Conservation (phyloP, 2,329 filamentous ascomycete species). For the Fusarium subtropicale region DNA sequence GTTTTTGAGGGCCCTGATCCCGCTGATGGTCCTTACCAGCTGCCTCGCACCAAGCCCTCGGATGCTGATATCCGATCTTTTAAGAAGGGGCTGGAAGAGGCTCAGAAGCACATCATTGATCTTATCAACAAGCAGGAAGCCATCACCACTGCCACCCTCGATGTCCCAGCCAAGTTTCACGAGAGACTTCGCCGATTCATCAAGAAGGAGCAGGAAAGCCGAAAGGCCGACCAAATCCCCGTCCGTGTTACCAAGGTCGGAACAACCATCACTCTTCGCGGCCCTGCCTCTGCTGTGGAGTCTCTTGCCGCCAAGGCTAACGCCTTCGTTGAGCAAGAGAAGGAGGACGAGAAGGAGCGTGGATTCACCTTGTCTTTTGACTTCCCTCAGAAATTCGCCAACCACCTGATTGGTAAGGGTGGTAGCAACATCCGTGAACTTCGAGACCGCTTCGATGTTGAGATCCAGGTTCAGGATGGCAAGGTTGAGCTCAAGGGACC, state of each 20-base stretch:
- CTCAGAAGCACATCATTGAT: slow-evolving; percentile 67
- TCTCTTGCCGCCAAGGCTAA: slow-evolving; percentile 78
- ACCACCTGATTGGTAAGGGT: slow-evolving; percentile 79
- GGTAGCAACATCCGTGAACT: slow-evolving; percentile 75
- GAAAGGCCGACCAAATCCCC: slow-evolving; percentile 68
- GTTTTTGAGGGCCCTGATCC: slow-evolving; percentile 77
- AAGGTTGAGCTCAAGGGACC: slow-evolving; percentile 96
- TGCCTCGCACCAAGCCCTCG: slow-evolving; percentile 66
- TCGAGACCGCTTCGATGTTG: slow-evolving; percentile 74
- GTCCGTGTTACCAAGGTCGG: slow-evolving; percentile 69
- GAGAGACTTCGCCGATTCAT: slow-evolving; percentile 73
- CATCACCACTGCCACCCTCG: slow-evolving; percentile 62
- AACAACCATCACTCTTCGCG: slow-evolving; percentile 77
- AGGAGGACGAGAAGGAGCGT: slow-evolving; percentile 92
- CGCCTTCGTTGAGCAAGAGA: slow-evolving; percentile 86
- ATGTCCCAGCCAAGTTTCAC: slow-evolving; percentile 73
- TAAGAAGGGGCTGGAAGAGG: slow-evolving; percentile 66
- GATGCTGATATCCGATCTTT: slow-evolving; percentile 65
- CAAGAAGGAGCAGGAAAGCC: slow-evolving; percentile 70
- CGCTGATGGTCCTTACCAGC: slow-evolving; percentile 60
- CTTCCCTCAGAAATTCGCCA: slow-evolving; percentile 94
- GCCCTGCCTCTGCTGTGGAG: slow-evolving; percentile 78
- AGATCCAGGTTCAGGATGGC: slow-evolving; percentile 91
- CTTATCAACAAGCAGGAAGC: slow-evolving; percentile 70
- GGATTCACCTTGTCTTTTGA: slow-evolving; percentile 88